Evolutionary conservation across 2,329 filamentous ascomycete species (phyloP).

Genomic region (Rutstroemia sp.): DNA sequence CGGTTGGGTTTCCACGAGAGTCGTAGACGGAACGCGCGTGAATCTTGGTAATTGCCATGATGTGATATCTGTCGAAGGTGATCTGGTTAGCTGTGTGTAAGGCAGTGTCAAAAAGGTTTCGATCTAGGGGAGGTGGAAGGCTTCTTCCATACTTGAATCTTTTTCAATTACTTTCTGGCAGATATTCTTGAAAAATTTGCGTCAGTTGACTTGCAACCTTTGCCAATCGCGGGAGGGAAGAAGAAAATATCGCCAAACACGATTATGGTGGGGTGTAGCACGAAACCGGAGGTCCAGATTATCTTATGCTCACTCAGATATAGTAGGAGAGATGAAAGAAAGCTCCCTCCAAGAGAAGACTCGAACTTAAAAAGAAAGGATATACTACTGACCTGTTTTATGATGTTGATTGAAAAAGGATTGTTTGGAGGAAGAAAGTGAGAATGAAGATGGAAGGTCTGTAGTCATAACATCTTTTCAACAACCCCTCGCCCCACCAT

Average conservation of each 20-base stretch:
- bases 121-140: neutral
- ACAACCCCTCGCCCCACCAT: slow-evolving; percentile 11
- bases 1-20: slow-evolving; percentile 96
- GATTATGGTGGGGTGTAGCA: slow-evolving; percentile 19
- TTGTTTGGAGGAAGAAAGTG: neutral
- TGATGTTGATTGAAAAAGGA: neutral
- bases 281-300: slow-evolving; percentile 13
- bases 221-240: slow-evolving; percentile 5
- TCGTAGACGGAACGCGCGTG: slow-evolving; percentile 96
- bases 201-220: slow-evolving; percentile 19
- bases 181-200: slow-evolving; percentile 9
- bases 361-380: neutral
- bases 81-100: slow-evolving; percentile 13
- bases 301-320: neutral
- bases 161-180: slow-evolving; percentile 8
- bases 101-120: neutral
- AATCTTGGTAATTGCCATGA: slow-evolving; percentile 85
- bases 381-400: neutral
- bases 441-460: slow-evolving; percentile 2
- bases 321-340: neutral
- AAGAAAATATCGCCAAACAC: slow-evolving; percentile 14
- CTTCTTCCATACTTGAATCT: slow-evolving; percentile 12
- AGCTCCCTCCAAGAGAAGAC: neutral
- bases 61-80: slow-evolving; percentile 33
- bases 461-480: slow-evolving; percentile 6